Evolutionary conservation across 148 eudicot genomes (phyloP), one percentile per base, ranked within the genome.

Genomic region (Vaccinium vitisidaea): DNA sequence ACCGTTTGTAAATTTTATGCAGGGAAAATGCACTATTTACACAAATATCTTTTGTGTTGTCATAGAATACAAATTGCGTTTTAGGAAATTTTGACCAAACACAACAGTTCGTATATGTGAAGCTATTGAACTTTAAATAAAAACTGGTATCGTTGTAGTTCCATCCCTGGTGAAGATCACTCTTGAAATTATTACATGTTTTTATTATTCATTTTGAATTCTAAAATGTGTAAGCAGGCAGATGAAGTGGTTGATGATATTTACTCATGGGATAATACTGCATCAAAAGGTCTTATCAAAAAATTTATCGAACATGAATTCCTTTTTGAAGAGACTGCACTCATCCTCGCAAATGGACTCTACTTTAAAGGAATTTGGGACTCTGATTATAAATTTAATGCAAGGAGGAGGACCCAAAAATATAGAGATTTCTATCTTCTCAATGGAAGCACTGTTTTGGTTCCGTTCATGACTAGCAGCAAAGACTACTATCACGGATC

Each of bases 281-380:
- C 75, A 70, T 70, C 46, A 70, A 70, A 15, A 70, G 75, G 75
- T 30, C 75, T 30, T 25, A 70, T 70, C 43, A 2, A 5, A 70
- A 13, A 3, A 1, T 11, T 70, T 30, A 18, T 70, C 18, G 15
- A 25, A 30, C 32, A 1, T 0, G 36, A 8, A 4, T 2, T 4
- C 27, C 27, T 3, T 13, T 70, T 15, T 19, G 0, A 7, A 10
- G 1, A 70, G 18, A 70, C 32, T 30, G 6, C 30, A 13, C 16
- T 70, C 16, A 70, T 30, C 39, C 75, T 70, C 19, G 71, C 53
- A 80, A 80, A 84, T 84, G 83, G 58, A 53, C 65, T 80, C 14
- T 84, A 84, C 70, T 70, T 70, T 14, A 70, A 70, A 70, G 75
- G 75, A 70, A 30, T 32, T 70, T 70, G 75, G 75, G 6, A 58